Conservation (phyloP, 805 yeast species). For the Novakomyces olei region DNA sequence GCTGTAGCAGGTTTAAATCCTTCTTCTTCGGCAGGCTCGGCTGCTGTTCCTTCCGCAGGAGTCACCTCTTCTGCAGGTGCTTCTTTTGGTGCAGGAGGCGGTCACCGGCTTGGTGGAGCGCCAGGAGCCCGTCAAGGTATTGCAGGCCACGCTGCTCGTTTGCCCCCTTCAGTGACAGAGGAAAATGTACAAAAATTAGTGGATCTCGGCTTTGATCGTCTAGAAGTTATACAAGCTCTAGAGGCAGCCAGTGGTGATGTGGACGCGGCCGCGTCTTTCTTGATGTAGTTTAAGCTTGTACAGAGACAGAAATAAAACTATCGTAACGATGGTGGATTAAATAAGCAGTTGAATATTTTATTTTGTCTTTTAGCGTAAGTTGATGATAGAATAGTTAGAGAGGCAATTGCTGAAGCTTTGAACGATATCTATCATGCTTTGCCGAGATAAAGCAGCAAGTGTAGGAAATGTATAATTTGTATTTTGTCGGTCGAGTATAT, state of each 20-base stretch:
- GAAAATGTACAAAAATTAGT: slow-evolving; percentile 22
- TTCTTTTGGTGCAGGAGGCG: slow-evolving; percentile 6
- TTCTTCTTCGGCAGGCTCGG: slow-evolving; percentile 1
- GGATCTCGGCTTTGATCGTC: slow-evolving; percentile 47
- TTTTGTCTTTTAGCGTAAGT: no score
- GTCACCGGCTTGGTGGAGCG: slow-evolving; percentile 2
- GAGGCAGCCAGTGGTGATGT: slow-evolving; percentile 49
- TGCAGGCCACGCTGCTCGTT: slow-evolving; percentile 1
- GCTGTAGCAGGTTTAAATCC: slow-evolving; percentile 6
- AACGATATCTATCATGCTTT: no score
- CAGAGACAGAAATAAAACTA: no score
- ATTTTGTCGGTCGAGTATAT: no score
- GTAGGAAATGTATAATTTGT: no score
- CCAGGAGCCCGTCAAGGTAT: slow-evolving; percentile 5
- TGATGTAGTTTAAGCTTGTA: slow-evolving; percentile 7
- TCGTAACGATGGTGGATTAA: no score
- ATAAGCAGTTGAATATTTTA: no score
- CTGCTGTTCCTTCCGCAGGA: slow-evolving; percentile 1
- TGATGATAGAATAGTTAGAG: no score
- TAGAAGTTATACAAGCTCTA: slow-evolving; percentile 44
- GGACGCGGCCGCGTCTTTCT: slow-evolving; percentile 63
- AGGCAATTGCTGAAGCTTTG: no score
- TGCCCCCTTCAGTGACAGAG: slow-evolving; percentile 15
- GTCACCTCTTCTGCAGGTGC: slow-evolving; percentile 5
- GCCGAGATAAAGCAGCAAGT: no score